Evolutionary conservation across 2,329 filamentous ascomycete genomes (phyloP), one percentile per base, ranked within the genome.

Genomic region (Colletotrichum filicis): DNA sequence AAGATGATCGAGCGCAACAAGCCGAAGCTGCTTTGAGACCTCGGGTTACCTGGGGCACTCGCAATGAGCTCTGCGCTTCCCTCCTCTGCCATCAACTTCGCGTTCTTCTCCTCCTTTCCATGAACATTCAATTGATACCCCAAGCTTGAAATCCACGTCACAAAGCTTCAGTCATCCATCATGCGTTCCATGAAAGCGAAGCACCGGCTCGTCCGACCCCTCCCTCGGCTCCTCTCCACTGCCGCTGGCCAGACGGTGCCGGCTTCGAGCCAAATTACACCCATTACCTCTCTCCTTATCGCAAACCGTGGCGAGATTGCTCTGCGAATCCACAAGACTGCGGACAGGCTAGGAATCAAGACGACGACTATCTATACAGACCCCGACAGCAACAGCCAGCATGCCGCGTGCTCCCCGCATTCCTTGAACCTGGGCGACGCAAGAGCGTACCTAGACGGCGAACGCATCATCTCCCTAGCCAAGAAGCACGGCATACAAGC

Each of bases 261-360:
- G 19, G 71, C 74, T 35, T 70, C 74, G 24, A 72, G 68, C 30
- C 78, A 80, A 56, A 78, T 84, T 58, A 87, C 85, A 16, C 88
- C 90, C 35, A 90, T 92, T 76, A 92, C 91, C 68, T 97, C 95
- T 9, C 93, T 98, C 55, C 89, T 99, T 28, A 98, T 99, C 80
- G 97, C 97, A 66, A 99, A 99, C 82, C 92, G 97, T 77, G 97
- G 97, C 78, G 97, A 99, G 84, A 99, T 99, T 78, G 97, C 97
- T 62, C 88, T 99, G 81, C 94, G 97, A 77, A 97, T 99, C 76
- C 93, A 95, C 76, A 91, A 92, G 76, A 99, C 97, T 26, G 97
- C 97, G 42, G 89, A 94, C 63, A 91, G 93, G 75, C 93, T 98
- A 80, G 96, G 97, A 71, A 97, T 99, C 79, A 92, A 92, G 74